Evolutionary conservation across 306 rosid species (phyloP).

Genomic region (apple (Malus domestica)): ASM211411v1 NC_041805.1:24349001-24349500

Average conservation of each 20-base stretch:
- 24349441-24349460: no score
- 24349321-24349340: no score
- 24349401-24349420: no score
- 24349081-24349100: slow-evolving; percentile 13
- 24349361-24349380: no score
- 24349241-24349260: no score
- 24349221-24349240: no score
- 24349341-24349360: no score
- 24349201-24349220: slow-evolving; percentile 18
- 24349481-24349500: no score
- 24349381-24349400: no score
- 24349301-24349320: slow-evolving; percentile 4
- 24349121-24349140: slow-evolving; percentile 41
- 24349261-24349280: background rate
- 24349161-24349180: slow-evolving; percentile 22
- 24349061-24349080: slow-evolving; percentile 32
- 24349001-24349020: background rate
- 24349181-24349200: slow-evolving; percentile 31
- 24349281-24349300: slow-evolving; percentile 41
- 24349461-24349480: no score
- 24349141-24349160: background rate
- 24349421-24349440: no score
- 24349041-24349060: slow-evolving; percentile 24
- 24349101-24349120: slow-evolving; percentile 22
- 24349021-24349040: background rate